Percentiles rank a stretch among this genome's conserved stretches.
These are phyloP conservation scores for Ceriops zippeliana DNA, from an alignment of 345 rosid genomes.

Conservation along the genomic window DNA sequence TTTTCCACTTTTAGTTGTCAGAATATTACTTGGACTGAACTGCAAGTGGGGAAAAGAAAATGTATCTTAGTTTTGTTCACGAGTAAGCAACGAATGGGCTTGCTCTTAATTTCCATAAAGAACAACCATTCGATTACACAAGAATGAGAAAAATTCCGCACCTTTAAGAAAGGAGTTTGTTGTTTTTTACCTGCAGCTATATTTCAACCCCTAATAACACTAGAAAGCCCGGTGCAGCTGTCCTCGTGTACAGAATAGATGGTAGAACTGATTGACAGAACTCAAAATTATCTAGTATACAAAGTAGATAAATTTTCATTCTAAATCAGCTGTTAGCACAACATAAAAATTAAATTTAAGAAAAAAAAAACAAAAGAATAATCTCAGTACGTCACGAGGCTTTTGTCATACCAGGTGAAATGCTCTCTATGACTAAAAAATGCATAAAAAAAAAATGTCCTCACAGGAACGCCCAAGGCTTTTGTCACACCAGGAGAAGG, in stretches of 20 bases:
- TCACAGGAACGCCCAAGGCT: too few species aligned
- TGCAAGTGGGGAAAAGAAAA: slow-evolving; percentile 21
- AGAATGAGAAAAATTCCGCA: slow-evolving; percentile 17
- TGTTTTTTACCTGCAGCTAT: slow-evolving; percentile 63
- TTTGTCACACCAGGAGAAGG: too few species aligned
- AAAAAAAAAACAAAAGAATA: neutral
- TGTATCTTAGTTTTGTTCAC: neutral
- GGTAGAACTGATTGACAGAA: neutral
- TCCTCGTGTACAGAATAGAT: neutral
- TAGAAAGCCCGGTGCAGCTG: neutral
- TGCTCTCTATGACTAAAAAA: too few species aligned
- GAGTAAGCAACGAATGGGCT: neutral
- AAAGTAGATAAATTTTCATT: neutral
- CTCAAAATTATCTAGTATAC: neutral
- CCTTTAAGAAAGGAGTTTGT: slow-evolving; percentile 62
- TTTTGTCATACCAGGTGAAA: too few species aligned
- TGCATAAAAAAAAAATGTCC: too few species aligned
- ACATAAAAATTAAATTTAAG: too few species aligned
- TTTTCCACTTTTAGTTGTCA: slow-evolving; percentile 96
- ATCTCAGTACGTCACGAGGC: too few species aligned
- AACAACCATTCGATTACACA: neutral
- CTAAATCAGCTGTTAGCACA: neutral
- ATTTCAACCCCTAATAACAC: neutral
- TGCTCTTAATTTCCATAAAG: neutral
- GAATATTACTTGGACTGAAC: slow-evolving; percentile 79